Conservation (phyloP, 305 asterid species). For the Fraxinus nigra region DNA sequence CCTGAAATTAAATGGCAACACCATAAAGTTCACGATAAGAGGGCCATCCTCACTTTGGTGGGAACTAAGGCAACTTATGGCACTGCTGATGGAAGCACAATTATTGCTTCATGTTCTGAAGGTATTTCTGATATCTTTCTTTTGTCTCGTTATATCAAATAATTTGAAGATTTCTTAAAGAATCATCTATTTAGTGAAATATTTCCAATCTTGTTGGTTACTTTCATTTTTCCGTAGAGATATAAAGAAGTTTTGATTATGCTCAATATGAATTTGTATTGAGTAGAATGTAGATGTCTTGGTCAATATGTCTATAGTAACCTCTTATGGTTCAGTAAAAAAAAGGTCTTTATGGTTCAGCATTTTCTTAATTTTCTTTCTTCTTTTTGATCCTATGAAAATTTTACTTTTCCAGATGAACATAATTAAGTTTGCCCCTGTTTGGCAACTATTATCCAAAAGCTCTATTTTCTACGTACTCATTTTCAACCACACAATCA, state of each 20-base stretch:
- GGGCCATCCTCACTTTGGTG: constrained; percentile 61
- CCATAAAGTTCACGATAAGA: constrained; percentile 82
- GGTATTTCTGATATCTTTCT: constrained; percentile 42
- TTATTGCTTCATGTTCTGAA: constrained; percentile 88
- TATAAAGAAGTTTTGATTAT: constrained; percentile 1
- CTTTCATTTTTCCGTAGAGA: background rate
- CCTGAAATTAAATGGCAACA: constrained; percentile 94
- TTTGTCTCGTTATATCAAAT: constrained; percentile 13
- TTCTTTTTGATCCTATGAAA: background rate
- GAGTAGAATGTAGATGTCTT: background rate
- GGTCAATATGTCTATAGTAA: background rate
- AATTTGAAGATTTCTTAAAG: constrained; percentile 16
- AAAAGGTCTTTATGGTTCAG: background rate
- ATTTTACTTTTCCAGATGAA: constrained; percentile 2
- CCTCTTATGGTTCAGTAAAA: background rate
- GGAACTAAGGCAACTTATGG: constrained; percentile 90
- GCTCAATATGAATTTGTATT: constrained; percentile 5
- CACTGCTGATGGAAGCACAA: constrained; percentile 81
- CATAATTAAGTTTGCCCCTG: background rate
- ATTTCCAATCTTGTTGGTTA: background rate
- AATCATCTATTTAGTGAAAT: constrained; percentile 10
- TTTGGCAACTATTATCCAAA: too few relatives aligned
- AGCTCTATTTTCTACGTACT: too few relatives aligned
- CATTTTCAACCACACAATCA: too few relatives aligned
- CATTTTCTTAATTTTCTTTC: background rate